These are phyloP conservation scores for Naganishia sp. DNA, from an alignment of 1,284 basidiomycete genomes.

Conservation along the genomic window DNA sequence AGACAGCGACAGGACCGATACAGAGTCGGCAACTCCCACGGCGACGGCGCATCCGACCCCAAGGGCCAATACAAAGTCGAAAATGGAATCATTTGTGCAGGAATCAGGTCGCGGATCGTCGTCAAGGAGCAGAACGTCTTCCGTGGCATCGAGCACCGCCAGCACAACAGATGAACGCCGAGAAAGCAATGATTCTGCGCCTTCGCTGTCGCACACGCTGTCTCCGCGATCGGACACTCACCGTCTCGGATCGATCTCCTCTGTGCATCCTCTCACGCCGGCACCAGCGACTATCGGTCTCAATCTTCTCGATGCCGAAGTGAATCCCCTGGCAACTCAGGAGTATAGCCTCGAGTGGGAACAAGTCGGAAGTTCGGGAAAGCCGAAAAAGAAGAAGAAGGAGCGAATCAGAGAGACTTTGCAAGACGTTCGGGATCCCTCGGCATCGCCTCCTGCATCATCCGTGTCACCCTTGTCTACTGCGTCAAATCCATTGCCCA, in stretches of 20 bases:
- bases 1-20: neutral
- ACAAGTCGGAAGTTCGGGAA: conserved; percentile 4
- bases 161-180: neutral
- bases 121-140: conserved; percentile 1
- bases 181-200: conserved; percentile 1
- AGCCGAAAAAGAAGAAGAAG: conserved; percentile 11
- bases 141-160: neutral
- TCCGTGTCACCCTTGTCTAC: conserved; percentile 6
- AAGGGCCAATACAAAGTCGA: conserved; percentile 1
- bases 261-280: conserved; percentile 7
- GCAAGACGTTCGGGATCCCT: neutral
- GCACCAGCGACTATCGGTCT: neutral
- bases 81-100: neutral
- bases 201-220: conserved; percentile 3
- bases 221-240: neutral
- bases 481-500: conserved; percentile 1
- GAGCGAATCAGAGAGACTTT: neutral
- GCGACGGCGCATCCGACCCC: conserved; percentile 21
- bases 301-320: conserved; percentile 7
- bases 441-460: conserved; percentile 6
- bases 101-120: neutral
- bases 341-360: neutral
- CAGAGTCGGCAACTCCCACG: conserved; percentile 15
- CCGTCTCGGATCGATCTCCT: conserved; percentile 1
- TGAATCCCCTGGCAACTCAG: neutral